Base-by-base conservation (phyloP, 2,329 filamentous ascomycete genomes). In the Escovopsis weberi region DNA sequence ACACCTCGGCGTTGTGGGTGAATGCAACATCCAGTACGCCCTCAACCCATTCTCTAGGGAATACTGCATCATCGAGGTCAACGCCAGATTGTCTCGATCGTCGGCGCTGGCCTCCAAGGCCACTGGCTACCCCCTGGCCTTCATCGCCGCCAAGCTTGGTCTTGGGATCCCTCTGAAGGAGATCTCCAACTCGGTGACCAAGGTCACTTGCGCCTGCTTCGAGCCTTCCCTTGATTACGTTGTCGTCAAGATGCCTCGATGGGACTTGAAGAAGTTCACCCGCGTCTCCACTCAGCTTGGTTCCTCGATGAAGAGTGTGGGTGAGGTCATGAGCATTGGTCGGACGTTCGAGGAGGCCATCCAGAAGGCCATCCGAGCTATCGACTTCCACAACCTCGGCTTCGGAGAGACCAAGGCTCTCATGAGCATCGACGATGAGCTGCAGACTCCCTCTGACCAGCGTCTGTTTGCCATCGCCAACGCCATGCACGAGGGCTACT, bases 41-140 rank as follows among this genome's bases (percentile, higher is more conserved):
- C 69, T 98, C 42, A 95, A 98, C 66, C 91, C 91, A 3, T 85
- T 88, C 62, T 95, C 88, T 1, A 80, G 76, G 59, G 91, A 98
- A 59, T 98, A 95, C 69, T 95, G 91, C 71, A 95, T 98, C 52
- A 98, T 98, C 57, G 91, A 98, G 63, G 91, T 98, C 68, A 98
- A 98, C 57, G 91, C 89, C 39, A 82, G 89, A 73, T 70, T 98
- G 45, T 98, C 89, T 40, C 76, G 91, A 65, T 98, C 89, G 39
- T 98, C 89, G 10, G 89, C 91, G 12, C 70, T 98, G 49, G 89
- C 89, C 19, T 96, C 91, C 19, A 98, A 98, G 69, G 89, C 89
- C 7, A 98, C 89, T 8, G 89, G 91, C 33, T 98, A 96, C 59
- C 89, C 89, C 30, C 69, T 98, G 51, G 89, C 91, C 7, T 98